Evolutionary conservation across 495 filamentous ascomycete species (phyloP), one percentile per base, ranked within the genome.

Genomic region (Penicillium diatomitis): DNA sequence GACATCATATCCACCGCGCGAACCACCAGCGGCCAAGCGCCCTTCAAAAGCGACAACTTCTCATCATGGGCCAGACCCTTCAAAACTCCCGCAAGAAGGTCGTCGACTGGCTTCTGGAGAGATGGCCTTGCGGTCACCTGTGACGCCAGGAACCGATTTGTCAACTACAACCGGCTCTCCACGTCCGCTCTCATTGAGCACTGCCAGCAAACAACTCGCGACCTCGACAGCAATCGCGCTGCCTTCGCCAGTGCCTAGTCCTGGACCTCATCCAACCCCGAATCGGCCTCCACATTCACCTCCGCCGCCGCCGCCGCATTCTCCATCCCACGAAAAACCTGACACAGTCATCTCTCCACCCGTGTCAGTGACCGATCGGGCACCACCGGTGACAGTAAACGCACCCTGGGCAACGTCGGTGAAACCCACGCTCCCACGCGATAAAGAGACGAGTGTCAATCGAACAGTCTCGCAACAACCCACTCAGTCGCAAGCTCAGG

Each of bases 121-220:
- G 35, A 8, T 32, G 11, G 35, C 49, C 37, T 57, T 54, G 37
- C 56, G 58, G 44, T 67, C 62, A 12, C 60, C 64, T 3, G 54
- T 62, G 37, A 63, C 56, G 20, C 58, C 65, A 3, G 53, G 54
- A 20, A 52, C 36, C 7, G 56, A 27, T 20, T 20, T 20, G 20
- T 20, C 20, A 20, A 20, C 41, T 54, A 4, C 54, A 36, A 29
- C 33, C 20, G 27, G 35, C 47, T 34, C 49, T 32, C n/a, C 35
- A 38, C 10, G 34, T 12, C 38, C 27, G 33, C 6, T 12, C 45
- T 6, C 32, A 31, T 38, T 28, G 28, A 6, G 5, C 10, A 8
- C 31, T 4, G 12, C 30, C 49, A 41, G 32, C 32, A 48, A 48
- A 33, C 20, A 20, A 20, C 42, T 44, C 46, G 36, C 48, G 32